These are phyloP conservation scores for Handroanthus guayacan DNA, from an alignment of 257 asterid species.

Conservation along the genomic window DNA sequence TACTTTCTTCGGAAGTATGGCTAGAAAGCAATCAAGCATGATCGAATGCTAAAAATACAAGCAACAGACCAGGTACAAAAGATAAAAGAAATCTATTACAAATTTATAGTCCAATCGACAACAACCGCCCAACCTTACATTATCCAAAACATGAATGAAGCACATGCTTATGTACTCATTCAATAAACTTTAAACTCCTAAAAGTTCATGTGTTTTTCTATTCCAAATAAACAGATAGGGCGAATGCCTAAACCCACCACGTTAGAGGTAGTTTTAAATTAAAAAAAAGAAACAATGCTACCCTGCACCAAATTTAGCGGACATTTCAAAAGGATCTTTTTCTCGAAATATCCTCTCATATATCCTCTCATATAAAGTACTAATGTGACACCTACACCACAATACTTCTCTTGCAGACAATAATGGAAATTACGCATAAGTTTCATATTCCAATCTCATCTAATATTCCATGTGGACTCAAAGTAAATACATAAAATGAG, in stretches of 20 bases:
- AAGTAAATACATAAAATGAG: neutral
- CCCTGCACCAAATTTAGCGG: neutral
- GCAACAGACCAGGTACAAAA: slow-evolving; percentile 22
- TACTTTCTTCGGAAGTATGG: slow-evolving; percentile 11
- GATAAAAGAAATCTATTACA: neutral
- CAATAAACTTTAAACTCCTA: neutral
- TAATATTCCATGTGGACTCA: neutral
- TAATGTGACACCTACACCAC: neutral
- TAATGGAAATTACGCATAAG: neutral
- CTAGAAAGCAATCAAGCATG: slow-evolving; percentile 14
- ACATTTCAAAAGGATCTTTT: no score
- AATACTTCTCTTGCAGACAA: neutral
- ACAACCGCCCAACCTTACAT: neutral
- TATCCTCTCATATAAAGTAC: neutral
- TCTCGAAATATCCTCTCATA: neutral
- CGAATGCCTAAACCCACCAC: neutral
- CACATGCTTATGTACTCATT: neutral
- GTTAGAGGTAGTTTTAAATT: neutral
- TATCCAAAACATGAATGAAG: neutral
- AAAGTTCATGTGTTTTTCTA: neutral
- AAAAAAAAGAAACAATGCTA: neutral
- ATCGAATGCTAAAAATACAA: neutral
- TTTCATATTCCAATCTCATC: neutral
- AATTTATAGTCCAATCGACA: neutral
- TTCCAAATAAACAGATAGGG: neutral